These are phyloP conservation scores for Pleurotus tuber-regium DNA, from an alignment of 768 basidiomycete genomes.

Conservation along the genomic window DNA sequence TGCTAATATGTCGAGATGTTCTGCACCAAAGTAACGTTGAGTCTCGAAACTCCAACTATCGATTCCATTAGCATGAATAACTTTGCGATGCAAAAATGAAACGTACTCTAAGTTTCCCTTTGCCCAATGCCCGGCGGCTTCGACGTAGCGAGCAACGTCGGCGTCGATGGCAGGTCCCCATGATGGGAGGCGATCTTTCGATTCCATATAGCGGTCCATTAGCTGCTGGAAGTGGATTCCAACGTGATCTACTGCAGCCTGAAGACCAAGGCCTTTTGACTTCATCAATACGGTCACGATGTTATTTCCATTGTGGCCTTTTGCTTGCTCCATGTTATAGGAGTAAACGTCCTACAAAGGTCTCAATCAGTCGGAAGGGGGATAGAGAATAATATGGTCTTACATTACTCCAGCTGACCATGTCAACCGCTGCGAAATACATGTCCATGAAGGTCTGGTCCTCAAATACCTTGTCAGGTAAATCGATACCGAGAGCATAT, in stretches of 20 bases:
- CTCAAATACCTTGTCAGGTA: constrained; percentile 60
- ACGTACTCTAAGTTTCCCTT: constrained; percentile 57
- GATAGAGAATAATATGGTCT: constrained; percentile 18
- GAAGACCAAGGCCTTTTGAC: constrained; percentile 48
- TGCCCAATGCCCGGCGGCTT: constrained; percentile 58
- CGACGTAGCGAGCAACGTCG: constrained; percentile 50
- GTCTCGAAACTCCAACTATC: constrained; percentile 67
- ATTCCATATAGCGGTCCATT: constrained; percentile 46
- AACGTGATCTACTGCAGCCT: constrained; percentile 57
- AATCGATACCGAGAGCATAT: constrained; percentile 58
- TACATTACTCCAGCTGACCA: constrained; percentile 72
- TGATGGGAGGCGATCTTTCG: constrained; percentile 45
- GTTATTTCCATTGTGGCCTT: constrained; percentile 63
- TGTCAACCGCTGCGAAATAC: constrained; percentile 59
- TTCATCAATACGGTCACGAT: constrained; percentile 68
- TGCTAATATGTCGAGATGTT: constrained; percentile 48
- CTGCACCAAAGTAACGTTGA: constrained; percentile 62
- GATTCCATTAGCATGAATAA: constrained; percentile 16
- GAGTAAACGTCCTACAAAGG: background rate
- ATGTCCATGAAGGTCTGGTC: constrained; percentile 52
- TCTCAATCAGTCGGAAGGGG: constrained; percentile 4
- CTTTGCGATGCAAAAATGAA: background rate
- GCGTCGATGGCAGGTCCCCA: constrained; percentile 47
- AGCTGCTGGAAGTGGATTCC: constrained; percentile 48
- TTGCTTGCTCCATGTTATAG: constrained; percentile 52